Conservation (phyloP, 2,329 filamentous ascomycete species). For the Fusarium pseudonygamai region DNA sequence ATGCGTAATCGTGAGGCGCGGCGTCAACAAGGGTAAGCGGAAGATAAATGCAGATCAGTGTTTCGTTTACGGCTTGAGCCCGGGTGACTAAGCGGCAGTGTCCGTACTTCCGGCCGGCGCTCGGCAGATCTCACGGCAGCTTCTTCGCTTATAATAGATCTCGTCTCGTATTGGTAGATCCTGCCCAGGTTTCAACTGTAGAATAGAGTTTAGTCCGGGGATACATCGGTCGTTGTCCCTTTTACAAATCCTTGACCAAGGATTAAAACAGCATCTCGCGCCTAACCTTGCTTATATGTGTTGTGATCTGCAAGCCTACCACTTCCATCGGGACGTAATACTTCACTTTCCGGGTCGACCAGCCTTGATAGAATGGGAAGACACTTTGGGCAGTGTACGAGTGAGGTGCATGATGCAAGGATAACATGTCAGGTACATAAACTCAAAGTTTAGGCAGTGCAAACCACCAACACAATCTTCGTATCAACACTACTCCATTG, state of each 20-base stretch:
- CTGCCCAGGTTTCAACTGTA: not conserved
- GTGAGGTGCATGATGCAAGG: not conserved
- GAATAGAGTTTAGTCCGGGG: not conserved
- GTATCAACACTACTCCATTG: not conserved
- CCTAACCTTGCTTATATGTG: not conserved
- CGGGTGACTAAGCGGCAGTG: not conserved
- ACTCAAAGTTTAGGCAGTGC: fast-evolving
- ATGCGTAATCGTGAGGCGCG: not conserved
- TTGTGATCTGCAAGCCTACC: not conserved
- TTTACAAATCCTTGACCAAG: fast-evolving
- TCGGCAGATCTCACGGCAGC: not conserved
- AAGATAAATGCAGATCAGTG: not conserved
- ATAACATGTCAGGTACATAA: not conserved
- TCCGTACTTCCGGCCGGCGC: not conserved
- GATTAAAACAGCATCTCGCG: fast-evolving
- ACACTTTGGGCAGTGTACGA: not conserved
- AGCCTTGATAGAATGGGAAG: fast-evolving
- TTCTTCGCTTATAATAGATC: not conserved
- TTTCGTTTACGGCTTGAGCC: not conserved
- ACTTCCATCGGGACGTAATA: not conserved
- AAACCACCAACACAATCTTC: fast-evolving
- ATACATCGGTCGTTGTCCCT: fast-evolving
- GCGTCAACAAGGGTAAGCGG: not conserved
- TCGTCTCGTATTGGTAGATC: not conserved
- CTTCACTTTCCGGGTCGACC: not conserved